Base-by-base conservation (phyloP, 1,139 yeast species). In the Hansenula anomala region DNA sequence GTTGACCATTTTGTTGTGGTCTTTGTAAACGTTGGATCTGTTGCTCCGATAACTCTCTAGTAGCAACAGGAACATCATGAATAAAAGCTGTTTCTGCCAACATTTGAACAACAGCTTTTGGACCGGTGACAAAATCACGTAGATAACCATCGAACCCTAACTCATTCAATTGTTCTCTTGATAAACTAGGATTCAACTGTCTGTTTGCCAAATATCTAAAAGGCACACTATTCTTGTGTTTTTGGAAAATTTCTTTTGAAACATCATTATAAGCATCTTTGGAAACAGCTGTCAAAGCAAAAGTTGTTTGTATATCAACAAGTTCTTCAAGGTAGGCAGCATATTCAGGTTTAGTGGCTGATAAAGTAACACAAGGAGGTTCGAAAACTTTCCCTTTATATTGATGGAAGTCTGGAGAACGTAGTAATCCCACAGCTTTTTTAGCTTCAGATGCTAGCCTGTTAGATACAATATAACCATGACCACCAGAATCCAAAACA, bases 91-190 rank as follows among this genome's bases (percentile, higher is more conserved):
- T 70, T 44, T 75, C 80, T 49, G 84, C 79, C 35, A 92, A 67
- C 88, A 86, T 87, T 39, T 73, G 69, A 35, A 88, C 56, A 1
- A 92, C 95, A n/a, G 75, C 73, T 10, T 61, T 56, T 1, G 96
- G 96, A 0, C 96, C 98, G 1, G 64, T 62, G 2, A 92, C 55
- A 45, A 77, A 77, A 52, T 92, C 97, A 2, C 77, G 62, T 28
- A 89, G 53, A 51, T 75, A 86, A 0, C 96, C 94, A 44, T 86
- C 96, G 58, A 92, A 87, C 0, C 96, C 96, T 22, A 64, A 58
- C 1, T 48, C 34, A 27, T 48, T 52, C 6, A 89, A 50, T 30
- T 64, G 58, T 9, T 64, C 69, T 9, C 44, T 46, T 0, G 69
- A 39, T 16, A 68, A 40, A 6, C 63, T 62, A 3, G 58, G 60